Evolutionary conservation across 495 filamentous ascomycete species (phyloP), one percentile per base, ranked within the genome.

Genomic region (Hypoxylon subgilvum): DNA sequence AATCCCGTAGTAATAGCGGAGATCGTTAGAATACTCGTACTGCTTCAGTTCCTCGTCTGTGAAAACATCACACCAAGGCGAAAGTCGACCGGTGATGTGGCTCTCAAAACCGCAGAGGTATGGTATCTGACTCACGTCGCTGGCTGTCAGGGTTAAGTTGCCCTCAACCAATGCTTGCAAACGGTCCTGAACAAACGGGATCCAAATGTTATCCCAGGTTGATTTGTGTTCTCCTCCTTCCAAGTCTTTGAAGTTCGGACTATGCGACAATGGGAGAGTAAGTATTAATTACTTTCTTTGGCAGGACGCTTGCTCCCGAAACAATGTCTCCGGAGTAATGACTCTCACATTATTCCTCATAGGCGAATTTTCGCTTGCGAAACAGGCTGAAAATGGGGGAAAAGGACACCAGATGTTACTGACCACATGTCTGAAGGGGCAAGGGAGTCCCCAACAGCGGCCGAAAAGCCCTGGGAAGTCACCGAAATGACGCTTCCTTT

Each of bases 101-200:
- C 75, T 79, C 57, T 86, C 84, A 43, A 84, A 85, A 6, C 78
- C 83, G 60, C 84, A 86, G 4, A 86, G 68, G 44, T 84, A 84
- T 0, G 84, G 82, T 58, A 86, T 81, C 44, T 79, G 72, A 16
- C 61, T 68, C 14, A 84, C 72, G 50, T 85, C 81, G 14, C 65
- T 65, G 46, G 77, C 69, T 3, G 68, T 74, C 51, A 85, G 74
- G 16, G 74, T 76, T 13, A 85, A 69, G 44, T 79, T 74, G 1
- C 82, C 81, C 10, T 62, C 51, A 34, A 85, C 67, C 39, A 80
- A 38, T 2, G 50, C 54, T 47, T 83, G 79, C 25, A 86, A 62
- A 1, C 82, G 77, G 25, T 73, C 64, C 12, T 74, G 70, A 30
- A 81, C 75, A 5, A 76, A 73, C 0, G 83, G 82, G 0, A 79